Percentiles rank a stretch among this genome's conserved stretches.
These are phyloP conservation scores for Aspergillus sclerotioniger DNA, from an alignment of 495 filamentous ascomycete genomes.

Conservation along the genomic window DNA sequence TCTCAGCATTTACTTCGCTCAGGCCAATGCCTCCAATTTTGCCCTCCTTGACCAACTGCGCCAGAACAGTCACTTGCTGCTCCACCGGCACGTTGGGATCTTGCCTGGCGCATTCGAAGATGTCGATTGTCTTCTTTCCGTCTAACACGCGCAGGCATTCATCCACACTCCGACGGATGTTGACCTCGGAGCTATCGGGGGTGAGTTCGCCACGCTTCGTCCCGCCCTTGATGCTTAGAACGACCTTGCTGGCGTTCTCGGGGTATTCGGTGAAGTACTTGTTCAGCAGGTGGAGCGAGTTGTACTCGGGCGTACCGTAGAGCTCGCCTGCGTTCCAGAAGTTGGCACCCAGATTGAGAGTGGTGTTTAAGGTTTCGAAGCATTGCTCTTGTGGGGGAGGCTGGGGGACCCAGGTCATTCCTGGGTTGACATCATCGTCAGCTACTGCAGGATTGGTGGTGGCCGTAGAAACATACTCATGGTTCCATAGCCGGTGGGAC, in stretches of 20 bases:
- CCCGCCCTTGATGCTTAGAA: constrained; percentile 61
- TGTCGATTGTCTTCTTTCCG: constrained; percentile 77
- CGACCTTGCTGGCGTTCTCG: constrained; percentile 57
- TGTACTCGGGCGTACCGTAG: constrained; percentile 70
- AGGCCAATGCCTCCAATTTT: constrained; percentile 77
- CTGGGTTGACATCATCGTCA: constrained; percentile 30
- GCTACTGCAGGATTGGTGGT: background rate
- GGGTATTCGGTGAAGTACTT: constrained; percentile 62
- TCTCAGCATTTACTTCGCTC: constrained; percentile 69
- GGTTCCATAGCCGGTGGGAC: constrained; percentile 46
- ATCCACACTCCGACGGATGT: constrained; percentile 65
- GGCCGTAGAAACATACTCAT: constrained; percentile 35
- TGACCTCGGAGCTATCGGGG: constrained; percentile 60
- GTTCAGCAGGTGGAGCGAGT: constrained; percentile 58
- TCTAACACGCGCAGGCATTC: constrained; percentile 54
- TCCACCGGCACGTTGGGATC: constrained; percentile 63
- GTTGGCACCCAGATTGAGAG: constrained; percentile 64
- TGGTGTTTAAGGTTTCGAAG: constrained; percentile 65
- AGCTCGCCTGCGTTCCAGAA: constrained; percentile 83
- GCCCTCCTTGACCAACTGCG: constrained; percentile 68
- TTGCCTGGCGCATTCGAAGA: constrained; percentile 75
- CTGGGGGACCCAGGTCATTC: constrained; percentile 70
- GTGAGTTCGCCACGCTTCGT: constrained; percentile 29
- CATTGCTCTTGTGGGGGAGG: constrained; percentile 59
- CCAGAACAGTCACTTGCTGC: constrained; percentile 53